Evolutionary conservation across 2,329 filamentous ascomycete species (phyloP), one percentile per base, ranked within the genome.

Genomic region (Fusarium miscanthi): DNA sequence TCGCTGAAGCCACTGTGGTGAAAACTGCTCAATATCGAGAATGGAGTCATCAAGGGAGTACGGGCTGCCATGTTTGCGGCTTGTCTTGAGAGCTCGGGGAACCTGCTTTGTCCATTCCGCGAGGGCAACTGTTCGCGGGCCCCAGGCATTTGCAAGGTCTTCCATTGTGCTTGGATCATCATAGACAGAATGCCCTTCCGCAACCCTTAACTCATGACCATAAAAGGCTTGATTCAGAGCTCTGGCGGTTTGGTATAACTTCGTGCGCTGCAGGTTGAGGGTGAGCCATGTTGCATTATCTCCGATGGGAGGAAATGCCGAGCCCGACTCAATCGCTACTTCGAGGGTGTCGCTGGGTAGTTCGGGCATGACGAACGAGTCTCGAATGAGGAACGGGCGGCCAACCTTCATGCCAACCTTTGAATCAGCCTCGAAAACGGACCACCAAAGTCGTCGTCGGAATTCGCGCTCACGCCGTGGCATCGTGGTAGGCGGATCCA

Each of bases 331-430:
- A 2, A 68, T 68, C 8, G 65, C 54, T 11, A 37, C 65, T 12
- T 52, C 27, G 5, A 68, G 48, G 1, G 23, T 31, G 35, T 68
- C 65, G 3, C 31, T 48, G 0, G 65, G 65, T 3, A 68, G 16
- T 3, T 35, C 25, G 1, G 65, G 65, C 65, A 68, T 63, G 6
- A 2, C 9, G 2, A 63, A 49, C 2, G 42, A 61, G 5, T 60
- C 59, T 2, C 63, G 48, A 5, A 68, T 33, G 14, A 68, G 56
- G 5, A 68, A 68, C 2, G 65, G 65, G 0, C 65, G 56, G 5
- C 65, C 65, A 3, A 68, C 40, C 8, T 68, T 68, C 11, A 68
- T 63, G 1, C 63, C 63, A 1, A 68, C 63, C 6, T 68, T 68
- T 0, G 63, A 48, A 5, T 68, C 65, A 1, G 66, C 41, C 41